Evolutionary conservation across 176 grass and related monocot genomes (phyloP).

Genomic region (Tillandsia leiboldiana): DNA sequence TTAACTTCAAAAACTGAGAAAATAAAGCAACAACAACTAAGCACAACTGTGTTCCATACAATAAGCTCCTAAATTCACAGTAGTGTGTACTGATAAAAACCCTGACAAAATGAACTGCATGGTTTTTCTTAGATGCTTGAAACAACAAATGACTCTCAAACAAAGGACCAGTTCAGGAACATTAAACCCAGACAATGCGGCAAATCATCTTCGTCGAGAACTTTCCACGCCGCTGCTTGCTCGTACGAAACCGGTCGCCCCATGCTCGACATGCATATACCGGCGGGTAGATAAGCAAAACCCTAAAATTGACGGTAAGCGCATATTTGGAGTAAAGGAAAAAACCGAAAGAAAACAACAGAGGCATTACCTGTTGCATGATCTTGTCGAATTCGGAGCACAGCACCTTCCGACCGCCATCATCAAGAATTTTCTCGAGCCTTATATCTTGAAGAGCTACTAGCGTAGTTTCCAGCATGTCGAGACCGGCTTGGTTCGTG

Average conservation of each 20-base stretch:
- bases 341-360: too few relatives aligned
- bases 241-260: slow-evolving; percentile 64
- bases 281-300: slow-evolving; percentile 43
- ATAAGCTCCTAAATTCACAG: too few relatives aligned
- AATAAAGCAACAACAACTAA: too few relatives aligned
- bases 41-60: too few relatives aligned
- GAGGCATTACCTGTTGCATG: slow-evolving; percentile 59
- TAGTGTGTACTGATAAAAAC: too few relatives aligned
- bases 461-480: slow-evolving; percentile 90
- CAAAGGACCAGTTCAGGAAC: slow-evolving; percentile 35
- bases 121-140: background rate
- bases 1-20: too few relatives aligned
- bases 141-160: background rate
- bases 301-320: slow-evolving; percentile 21
- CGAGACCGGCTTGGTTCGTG: slow-evolving; percentile 76
- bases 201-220: slow-evolving; percentile 40
- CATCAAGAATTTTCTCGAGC: slow-evolving; percentile 80
- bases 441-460: slow-evolving; percentile 88
- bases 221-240: slow-evolving; percentile 75
- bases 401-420: slow-evolving; percentile 63
- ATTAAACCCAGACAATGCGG: slow-evolving; percentile 22
- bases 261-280: slow-evolving; percentile 82
- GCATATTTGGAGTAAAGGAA: too few relatives aligned
- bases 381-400: slow-evolving; percentile 83
- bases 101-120: background rate